phyloP scores from a whole-genome alignment of 2,329 filamentous ascomycete species.

The Penicillium occitanis region DNA sequence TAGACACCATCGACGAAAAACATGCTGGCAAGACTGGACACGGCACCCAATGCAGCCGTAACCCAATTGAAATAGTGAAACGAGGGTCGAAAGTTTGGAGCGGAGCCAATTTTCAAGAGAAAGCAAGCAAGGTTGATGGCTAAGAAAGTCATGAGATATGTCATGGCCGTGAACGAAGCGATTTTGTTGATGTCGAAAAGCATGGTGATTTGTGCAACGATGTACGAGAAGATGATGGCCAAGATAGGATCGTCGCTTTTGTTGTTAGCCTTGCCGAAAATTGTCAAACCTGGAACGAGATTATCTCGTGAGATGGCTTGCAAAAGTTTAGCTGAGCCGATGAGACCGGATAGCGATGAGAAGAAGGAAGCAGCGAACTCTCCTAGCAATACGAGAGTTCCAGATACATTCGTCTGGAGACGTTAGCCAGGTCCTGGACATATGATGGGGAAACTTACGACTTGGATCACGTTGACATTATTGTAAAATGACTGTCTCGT shows the following conservation, averaged over 20 bases:
- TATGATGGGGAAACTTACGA: constrained; percentile 44
- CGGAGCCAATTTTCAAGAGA: constrained; percentile 79
- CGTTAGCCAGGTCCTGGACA: not conserved
- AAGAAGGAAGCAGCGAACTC: constrained; percentile 83
- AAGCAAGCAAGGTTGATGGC: constrained; percentile 88
- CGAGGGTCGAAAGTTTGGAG: constrained; percentile 82
- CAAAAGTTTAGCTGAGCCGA: constrained; percentile 79
- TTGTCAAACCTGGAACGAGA: constrained; percentile 70
- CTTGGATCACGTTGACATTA: constrained; percentile 76
- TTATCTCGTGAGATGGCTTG: constrained; percentile 79
- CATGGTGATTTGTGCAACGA: constrained; percentile 74
- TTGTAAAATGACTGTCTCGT: constrained; percentile 70
- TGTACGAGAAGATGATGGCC: constrained; percentile 73
- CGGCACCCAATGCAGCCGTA: constrained; percentile 70
- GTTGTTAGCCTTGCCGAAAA: constrained; percentile 73
- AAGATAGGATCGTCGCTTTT: constrained; percentile 71
- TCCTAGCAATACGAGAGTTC: constrained; percentile 70
- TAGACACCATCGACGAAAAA: constrained; percentile 86
- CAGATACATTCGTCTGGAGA: constrained; percentile 67
- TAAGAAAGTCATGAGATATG: constrained; percentile 88
- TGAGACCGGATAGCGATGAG: constrained; percentile 82
- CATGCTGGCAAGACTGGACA: constrained; percentile 79
- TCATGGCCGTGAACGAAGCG: constrained; percentile 86
- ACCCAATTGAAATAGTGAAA: constrained; percentile 90
- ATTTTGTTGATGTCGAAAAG: constrained; percentile 84